phyloP scores from a whole-genome alignment of 768 basidiomycete species.

The Mycena galericulata region DNA sequence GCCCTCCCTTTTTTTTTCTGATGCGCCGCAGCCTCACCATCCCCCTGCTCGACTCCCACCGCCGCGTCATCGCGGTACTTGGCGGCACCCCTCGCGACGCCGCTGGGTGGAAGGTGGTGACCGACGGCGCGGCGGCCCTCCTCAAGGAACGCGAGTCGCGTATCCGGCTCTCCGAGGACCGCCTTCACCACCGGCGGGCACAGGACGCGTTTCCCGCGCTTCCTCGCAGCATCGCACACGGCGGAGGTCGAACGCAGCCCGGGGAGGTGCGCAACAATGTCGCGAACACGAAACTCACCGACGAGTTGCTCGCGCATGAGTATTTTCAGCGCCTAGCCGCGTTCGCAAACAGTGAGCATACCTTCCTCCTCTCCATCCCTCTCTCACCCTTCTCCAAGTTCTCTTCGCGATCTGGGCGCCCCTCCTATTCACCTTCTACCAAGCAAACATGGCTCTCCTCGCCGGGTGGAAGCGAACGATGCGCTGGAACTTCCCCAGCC shows the following conservation, averaged over 20 bases:
- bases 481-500: no score
- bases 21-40: conserved; percentile 2
- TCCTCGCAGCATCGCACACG: background rate
- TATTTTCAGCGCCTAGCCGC: conserved; percentile 12
- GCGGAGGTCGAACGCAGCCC: conserved; percentile 14
- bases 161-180: background rate
- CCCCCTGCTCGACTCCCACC: conserved; percentile 11
- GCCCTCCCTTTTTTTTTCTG: background rate
- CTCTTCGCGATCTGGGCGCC: no score
- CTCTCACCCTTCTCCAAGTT: no score
- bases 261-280: background rate
- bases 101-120: background rate
- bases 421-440: no score
- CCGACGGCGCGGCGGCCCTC: background rate
- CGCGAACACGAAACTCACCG: conserved; percentile 10
- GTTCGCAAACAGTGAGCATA: conserved; percentile 21
- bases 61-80: conserved; percentile 3
- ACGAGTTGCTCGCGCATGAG: conserved; percentile 8
- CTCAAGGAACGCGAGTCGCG: background rate
- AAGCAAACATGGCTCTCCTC: no score
- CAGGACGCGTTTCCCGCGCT: background rate
- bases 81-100: conserved; percentile 15
- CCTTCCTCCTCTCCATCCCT: no score
- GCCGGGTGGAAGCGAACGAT: no score
- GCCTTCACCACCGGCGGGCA: conserved; percentile 11